A percentile compares a stretch with the other conserved stretches of the same genome.
These are phyloP conservation scores for Zygosaccharomyces pseudobailii DNA, from an alignment of 1,139 yeast species.

Conservation along the genomic window DNA sequence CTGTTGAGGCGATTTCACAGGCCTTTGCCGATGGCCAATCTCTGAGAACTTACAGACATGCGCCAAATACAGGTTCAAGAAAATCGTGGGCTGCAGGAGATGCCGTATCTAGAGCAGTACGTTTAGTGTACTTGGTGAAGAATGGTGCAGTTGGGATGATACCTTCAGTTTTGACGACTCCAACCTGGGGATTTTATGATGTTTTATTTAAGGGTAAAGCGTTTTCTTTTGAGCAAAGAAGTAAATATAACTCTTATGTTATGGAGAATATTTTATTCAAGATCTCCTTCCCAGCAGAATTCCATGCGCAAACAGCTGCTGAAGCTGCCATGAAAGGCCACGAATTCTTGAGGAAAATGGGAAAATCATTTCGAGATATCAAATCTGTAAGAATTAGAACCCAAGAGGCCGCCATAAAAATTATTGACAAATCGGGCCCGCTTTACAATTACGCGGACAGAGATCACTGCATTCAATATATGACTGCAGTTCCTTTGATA, in stretches of 20 bases:
- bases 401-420: conserved; percentile 56
- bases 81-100: conserved; percentile 68
- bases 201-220: conserved; percentile 50
- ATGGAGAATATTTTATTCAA: conserved; percentile 59
- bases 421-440: conserved; percentile 55
- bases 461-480: conserved; percentile 59
- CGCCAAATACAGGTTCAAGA: conserved; percentile 58
- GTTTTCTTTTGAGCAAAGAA: conserved; percentile 47
- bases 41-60: conserved; percentile 55
- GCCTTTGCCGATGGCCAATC: conserved; percentile 59
- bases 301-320: conserved; percentile 63
- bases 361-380: conserved; percentile 46
- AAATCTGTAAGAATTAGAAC: conserved; percentile 47
- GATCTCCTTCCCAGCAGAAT: conserved; percentile 62
- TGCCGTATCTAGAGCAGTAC: conserved; percentile 56
- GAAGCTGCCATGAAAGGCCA: conserved; percentile 50
- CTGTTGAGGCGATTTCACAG: conserved; percentile 52
- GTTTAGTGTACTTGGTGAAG: conserved; percentile 48
- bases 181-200: conserved; percentile 59
- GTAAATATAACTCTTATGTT: conserved; percentile 49
- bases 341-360: conserved; percentile 36
- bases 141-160: conserved; percentile 48
- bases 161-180: conserved; percentile 53
- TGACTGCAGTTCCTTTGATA: conserved; percentile 53
- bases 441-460: conserved; percentile 58